Conservation (phyloP, 2,329 filamentous ascomycete species). For the Chaetomium olivaceum region DNA sequence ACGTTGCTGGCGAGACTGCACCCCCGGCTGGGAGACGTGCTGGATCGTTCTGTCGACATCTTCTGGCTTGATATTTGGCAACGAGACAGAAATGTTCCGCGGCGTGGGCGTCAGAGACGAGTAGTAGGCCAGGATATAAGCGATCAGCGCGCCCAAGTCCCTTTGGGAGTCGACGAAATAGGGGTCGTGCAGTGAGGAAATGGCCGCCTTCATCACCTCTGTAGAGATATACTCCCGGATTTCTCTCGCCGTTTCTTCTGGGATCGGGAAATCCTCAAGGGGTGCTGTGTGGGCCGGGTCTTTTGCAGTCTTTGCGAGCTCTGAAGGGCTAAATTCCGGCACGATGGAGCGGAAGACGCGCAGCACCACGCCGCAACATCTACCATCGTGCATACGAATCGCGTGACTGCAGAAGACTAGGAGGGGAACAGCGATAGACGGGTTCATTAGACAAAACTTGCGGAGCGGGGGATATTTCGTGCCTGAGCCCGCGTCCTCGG, state of each 20-base stretch:
- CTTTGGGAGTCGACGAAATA: conserved; percentile 97
- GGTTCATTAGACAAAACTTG: conserved; percentile 78
- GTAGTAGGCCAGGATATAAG: conserved; percentile 79
- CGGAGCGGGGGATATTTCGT: conserved; percentile 63
- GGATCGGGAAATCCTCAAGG: conserved; percentile 48
- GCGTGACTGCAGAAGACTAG: conserved; percentile 90
- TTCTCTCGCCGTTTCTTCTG: conserved; percentile 57
- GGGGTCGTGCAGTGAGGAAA: conserved; percentile 87
- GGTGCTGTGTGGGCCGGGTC: conserved; percentile 25
- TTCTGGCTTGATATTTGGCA: conserved; percentile 72
- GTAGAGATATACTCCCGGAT: conserved; percentile 89
- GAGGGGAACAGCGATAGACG: conserved; percentile 79
- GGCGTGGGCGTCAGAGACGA: conserved; percentile 69
- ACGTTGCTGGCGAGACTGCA: conserved; percentile 73
- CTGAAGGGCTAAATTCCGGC: conserved; percentile 64
- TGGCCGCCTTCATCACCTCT: conserved; percentile 85
- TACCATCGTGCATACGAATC: conserved; percentile 83
- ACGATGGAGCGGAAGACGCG: conserved; percentile 84
- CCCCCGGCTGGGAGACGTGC: conserved; percentile 58
- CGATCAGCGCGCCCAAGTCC: conserved; percentile 85
- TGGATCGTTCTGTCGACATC: conserved; percentile 67
- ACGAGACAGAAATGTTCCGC: conserved; percentile 69
- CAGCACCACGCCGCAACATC: conserved; percentile 82
- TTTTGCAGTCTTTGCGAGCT: conserved; percentile 28
- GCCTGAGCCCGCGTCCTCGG: conserved; percentile 36